A percentile compares a stretch with the other conserved stretches of the same genome.
phyloP scores from a whole-genome alignment of 805 yeast genomes.

The Alloascoidea hylecoeti region DNA sequence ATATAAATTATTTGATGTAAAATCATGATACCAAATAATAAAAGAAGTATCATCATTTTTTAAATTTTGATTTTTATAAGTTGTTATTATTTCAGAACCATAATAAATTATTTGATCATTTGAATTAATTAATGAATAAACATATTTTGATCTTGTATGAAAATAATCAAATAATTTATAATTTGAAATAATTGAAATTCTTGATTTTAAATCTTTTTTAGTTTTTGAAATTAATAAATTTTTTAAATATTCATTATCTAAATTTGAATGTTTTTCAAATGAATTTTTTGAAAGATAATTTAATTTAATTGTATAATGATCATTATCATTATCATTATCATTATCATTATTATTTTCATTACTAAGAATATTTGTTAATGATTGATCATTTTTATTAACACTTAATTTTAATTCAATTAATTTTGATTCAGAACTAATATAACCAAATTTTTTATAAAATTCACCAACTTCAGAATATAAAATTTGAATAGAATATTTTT shows the following conservation, averaged over 20 bases:
- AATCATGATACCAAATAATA: constrained; percentile 1
- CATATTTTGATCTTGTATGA: neutral
- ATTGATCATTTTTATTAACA: too few species aligned
- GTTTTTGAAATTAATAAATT: neutral
- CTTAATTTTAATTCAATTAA: neutral
- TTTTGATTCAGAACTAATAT: neutral
- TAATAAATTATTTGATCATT: neutral
- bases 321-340: too few species aligned
- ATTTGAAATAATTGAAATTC: neutral
- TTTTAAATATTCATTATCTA: neutral
- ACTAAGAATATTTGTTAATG: neutral
- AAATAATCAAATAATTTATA: neutral
- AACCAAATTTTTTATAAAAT: neutral
- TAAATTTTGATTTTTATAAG: too few species aligned
- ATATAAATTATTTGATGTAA: neutral
- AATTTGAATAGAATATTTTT: neutral
- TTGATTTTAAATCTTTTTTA: neutral
- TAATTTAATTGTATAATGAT: too few species aligned
- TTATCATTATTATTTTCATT: too few species aligned
- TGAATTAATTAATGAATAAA: neutral
- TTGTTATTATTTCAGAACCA: neutral
- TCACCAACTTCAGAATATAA: neutral
- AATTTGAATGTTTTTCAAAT: neutral
- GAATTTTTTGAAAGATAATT: neutral
- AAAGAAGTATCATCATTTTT: neutral